Conservation (phyloP, 257 asterid species). For the Fraxinus cuspidata region DNA sequence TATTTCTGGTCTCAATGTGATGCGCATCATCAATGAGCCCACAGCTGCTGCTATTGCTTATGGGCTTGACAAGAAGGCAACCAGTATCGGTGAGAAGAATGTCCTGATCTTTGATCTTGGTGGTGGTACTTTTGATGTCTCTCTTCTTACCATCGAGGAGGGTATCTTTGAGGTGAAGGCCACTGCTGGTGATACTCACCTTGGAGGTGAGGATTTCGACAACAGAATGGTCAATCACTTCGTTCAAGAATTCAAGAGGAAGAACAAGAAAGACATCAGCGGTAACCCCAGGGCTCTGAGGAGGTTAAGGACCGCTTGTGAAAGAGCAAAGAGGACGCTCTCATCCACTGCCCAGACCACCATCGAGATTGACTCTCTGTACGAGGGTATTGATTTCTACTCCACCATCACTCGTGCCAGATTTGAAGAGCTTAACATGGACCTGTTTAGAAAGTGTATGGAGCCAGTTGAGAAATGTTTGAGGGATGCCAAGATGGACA, state of each 20-base stretch:
- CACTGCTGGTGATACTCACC: constrained; percentile 69
- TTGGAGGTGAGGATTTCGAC: constrained; percentile 85
- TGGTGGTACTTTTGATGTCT: constrained; percentile 86
- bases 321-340: constrained; percentile 81
- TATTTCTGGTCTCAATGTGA: no score
- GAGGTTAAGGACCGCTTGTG: constrained; percentile 78
- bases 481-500: constrained; percentile 88
- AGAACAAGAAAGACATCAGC: constrained; percentile 66
- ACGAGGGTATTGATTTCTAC: constrained; percentile 75
- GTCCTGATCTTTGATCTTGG: constrained; percentile 81
- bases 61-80: no score
- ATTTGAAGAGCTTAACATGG: constrained; percentile 88
- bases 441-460: constrained; percentile 74
- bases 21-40: no score
- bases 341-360: constrained; percentile 87
- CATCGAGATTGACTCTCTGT: constrained; percentile 73
- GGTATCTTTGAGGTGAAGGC: constrained; percentile 69
- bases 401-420: constrained; percentile 82
- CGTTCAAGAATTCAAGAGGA: constrained; percentile 82
- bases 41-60: no score
- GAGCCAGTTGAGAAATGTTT: constrained; percentile 83
- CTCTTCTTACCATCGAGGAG: constrained; percentile 62
- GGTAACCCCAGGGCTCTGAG: constrained; percentile 80
- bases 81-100: constrained; percentile 87
- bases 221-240: constrained; percentile 85